Evolutionary conservation across 192 early-diverging fungal genomes (phyloP).

Genomic region (Backusella sp.): DNA sequence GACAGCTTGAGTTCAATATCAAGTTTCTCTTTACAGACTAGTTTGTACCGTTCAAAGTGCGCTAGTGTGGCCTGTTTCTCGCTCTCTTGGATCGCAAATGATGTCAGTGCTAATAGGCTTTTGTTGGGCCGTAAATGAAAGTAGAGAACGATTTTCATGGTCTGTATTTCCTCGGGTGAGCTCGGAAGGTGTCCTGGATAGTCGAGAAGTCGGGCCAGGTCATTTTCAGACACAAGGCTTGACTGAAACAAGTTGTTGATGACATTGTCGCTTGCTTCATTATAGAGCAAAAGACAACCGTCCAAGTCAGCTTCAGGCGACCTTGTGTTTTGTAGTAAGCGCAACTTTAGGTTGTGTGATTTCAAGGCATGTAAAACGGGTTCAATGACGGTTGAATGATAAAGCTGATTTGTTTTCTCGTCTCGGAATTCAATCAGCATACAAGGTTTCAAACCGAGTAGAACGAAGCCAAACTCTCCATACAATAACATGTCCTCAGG

Average conservation of each 20-base stretch:
- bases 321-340: not conserved
- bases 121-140: not conserved
- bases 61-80: not conserved
- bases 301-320: constrained; percentile 7
- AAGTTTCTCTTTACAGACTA: not conserved
- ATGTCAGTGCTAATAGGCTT: not conserved
- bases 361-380: constrained; percentile 1
- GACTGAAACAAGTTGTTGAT: not conserved
- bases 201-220: not conserved
- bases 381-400: not conserved
- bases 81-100: not conserved
- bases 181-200: constrained; percentile 12
- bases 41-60: not conserved
- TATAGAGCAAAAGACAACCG: not conserved
- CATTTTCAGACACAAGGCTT: not conserved
- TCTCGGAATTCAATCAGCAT: constrained; percentile 11
- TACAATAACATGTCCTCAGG: constrained; percentile 4
- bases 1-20: not conserved
- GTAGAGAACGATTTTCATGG: constrained; percentile 1
- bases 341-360: not conserved
- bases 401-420: not conserved
- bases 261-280: not conserved
- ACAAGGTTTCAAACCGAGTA: constrained; percentile 15
- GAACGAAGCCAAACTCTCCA: constrained; percentile 15
- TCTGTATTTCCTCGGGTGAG: not conserved